Conservation (phyloP, 176 grass and related monocot species). For the Cenchrus americanus region DNA sequence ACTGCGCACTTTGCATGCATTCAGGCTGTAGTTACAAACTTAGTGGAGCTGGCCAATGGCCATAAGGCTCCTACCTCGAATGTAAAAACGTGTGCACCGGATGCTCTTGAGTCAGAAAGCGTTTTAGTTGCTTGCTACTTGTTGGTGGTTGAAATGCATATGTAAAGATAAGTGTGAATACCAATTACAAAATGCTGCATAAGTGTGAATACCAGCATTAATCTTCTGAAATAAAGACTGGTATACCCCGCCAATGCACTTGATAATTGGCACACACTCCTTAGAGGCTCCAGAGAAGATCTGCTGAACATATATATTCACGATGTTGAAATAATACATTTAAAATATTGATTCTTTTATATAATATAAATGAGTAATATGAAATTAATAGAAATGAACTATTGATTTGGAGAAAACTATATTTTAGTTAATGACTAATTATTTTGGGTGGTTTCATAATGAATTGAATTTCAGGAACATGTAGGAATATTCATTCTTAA, state of each 20-base stretch:
- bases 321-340: not conserved
- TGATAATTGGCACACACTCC: not conserved
- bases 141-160: not conserved
- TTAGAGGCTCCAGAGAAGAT: not conserved
- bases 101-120: slow-evolving; percentile 23
- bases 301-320: not conserved
- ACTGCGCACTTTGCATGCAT: not conserved
- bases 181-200: not conserved
- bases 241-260: not conserved
- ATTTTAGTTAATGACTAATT: too few species aligned
- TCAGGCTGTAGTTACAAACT: not conserved
- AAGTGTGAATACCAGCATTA: not conserved
- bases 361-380: too few species aligned
- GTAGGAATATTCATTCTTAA: too few species aligned
- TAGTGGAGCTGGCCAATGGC: not conserved
- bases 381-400: too few species aligned
- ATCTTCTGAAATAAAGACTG: not conserved
- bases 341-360: too few species aligned
- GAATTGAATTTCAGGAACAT: too few species aligned
- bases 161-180: not conserved
- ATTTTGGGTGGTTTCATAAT: too few species aligned
- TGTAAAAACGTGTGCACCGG: slow-evolving; percentile 5
- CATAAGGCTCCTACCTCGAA: not conserved
- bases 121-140: slow-evolving; percentile 7
- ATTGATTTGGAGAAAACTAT: too few species aligned